phyloP scores from a whole-genome alignment of 2,329 filamentous ascomycete genomes.

The Chrysosphaeria jannelii region DNA sequence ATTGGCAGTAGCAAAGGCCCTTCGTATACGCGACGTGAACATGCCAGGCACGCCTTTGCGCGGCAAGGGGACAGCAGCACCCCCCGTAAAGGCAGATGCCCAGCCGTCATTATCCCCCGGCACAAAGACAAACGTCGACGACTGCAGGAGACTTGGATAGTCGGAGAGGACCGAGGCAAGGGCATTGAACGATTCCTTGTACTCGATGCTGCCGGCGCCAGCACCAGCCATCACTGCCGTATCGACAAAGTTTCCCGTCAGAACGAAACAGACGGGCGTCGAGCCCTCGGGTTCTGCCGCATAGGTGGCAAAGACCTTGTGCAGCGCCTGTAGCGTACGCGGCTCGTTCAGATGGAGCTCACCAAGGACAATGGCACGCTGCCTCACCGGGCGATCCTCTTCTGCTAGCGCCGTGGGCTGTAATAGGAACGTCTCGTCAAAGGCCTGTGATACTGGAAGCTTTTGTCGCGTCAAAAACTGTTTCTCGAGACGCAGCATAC shows the following conservation, averaged over 20 bases:
- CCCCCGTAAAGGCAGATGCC: conserved; percentile 58
- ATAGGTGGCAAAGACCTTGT: conserved; percentile 49
- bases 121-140: conserved; percentile 68
- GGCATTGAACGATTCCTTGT: conserved; percentile 85
- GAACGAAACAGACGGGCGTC: conserved; percentile 47
- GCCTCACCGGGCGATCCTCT: conserved; percentile 10
- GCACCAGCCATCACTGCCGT: conserved; percentile 34
- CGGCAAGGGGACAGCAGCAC: conserved; percentile 39
- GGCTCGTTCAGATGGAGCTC: conserved; percentile 71
- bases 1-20: conserved; percentile 54
- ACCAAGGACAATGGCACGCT: conserved; percentile 43
- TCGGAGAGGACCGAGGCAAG: conserved; percentile 59
- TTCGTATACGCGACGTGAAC: conserved; percentile 64
- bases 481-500: conserved; percentile 57
- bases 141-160: conserved; percentile 50
- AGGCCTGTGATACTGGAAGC: too few relatives aligned
- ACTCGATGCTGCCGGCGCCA: conserved; percentile 59
- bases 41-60: conserved; percentile 49
- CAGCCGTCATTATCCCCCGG: conserved; percentile 96
- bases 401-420: conserved; percentile 5
- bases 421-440: too few relatives aligned
- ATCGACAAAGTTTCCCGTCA: conserved; percentile 59
- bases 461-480: conserved; percentile 22
- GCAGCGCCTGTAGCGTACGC: conserved; percentile 49
- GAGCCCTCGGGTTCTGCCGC: conserved; percentile 29